A percentile compares a stretch with the other conserved stretches of the same genome.
phyloP scores from a whole-genome alignment of 129 eudicot genomes.

The Deinandra increscens region DNA sequence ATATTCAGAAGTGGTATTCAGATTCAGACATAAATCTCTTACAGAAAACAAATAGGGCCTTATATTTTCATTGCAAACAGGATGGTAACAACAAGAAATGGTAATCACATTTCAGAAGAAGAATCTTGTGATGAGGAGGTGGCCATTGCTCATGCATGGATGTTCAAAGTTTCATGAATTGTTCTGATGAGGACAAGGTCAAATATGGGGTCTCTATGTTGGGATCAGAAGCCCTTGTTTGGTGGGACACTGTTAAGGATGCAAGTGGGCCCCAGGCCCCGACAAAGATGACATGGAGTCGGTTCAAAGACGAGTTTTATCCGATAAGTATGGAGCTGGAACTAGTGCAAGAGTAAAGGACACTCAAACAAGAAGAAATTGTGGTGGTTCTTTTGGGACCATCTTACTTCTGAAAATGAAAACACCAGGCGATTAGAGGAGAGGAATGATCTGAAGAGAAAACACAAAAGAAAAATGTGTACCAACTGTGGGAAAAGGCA shows the following conservation, averaged over 20 bases:
- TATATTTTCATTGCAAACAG: neutral
- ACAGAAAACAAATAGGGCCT: no score
- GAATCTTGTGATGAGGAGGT: neutral
- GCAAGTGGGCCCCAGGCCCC: neutral
- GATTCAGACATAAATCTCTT: no score
- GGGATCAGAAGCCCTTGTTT: conserved; percentile 7
- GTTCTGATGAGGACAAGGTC: conserved; percentile 12
- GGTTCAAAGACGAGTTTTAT: conserved; percentile 7
- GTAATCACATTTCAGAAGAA: neutral
- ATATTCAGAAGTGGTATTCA: no score
- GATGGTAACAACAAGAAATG: conserved; percentile 1
- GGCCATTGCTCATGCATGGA: neutral
- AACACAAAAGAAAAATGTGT: neutral
- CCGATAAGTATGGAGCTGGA: neutral
- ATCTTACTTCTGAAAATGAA: neutral
- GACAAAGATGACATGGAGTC: no score
- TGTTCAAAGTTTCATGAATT: neutral
- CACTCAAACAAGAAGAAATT: neutral
- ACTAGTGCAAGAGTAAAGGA: neutral
- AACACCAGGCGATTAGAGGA: neutral
- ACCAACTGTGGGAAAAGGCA: neutral
- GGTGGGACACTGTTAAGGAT: conserved; percentile 3
- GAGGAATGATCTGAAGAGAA: neutral
- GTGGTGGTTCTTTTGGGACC: neutral
- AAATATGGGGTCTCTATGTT: neutral